Evolutionary conservation across 2,329 filamentous ascomycete species (phyloP).

Genomic region (Fusarium napiforme): DNA sequence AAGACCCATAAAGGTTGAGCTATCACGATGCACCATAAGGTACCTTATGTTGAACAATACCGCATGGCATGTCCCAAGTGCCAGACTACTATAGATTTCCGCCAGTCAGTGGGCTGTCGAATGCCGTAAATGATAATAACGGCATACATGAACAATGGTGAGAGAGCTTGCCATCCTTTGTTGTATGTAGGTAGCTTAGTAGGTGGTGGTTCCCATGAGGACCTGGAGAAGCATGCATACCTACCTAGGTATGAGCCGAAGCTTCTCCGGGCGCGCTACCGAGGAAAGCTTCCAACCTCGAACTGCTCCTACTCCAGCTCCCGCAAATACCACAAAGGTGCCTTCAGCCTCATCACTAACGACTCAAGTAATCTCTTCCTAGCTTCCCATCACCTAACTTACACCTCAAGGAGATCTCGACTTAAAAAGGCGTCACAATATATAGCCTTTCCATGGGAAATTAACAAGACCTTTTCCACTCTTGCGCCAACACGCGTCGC

Average conservation of each 20-base stretch:
- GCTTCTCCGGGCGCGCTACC: slow-evolving; percentile 30
- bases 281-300: slow-evolving; percentile 5
- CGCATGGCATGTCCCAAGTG: background rate
- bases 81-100: background rate
- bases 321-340: background rate
- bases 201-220: background rate
- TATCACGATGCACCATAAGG: background rate
- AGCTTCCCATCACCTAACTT: background rate
- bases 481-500: background rate
- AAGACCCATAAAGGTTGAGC: background rate
- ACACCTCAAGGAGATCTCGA: background rate
- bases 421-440: background rate
- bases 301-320: background rate
- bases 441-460: background rate
- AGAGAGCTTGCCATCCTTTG: background rate
- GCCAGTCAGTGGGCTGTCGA: background rate
- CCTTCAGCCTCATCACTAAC: slow-evolving; percentile 1
- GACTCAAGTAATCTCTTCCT: background rate
- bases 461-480: background rate
- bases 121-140: background rate
- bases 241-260: slow-evolving; percentile 16
- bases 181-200: background rate
- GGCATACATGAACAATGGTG: background rate
- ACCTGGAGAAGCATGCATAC: background rate
- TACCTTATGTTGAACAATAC: background rate